These are phyloP conservation scores for Chlorella sp. DNA, from an alignment of 139 green algal genomes.

Conservation along the genomic window DNA sequence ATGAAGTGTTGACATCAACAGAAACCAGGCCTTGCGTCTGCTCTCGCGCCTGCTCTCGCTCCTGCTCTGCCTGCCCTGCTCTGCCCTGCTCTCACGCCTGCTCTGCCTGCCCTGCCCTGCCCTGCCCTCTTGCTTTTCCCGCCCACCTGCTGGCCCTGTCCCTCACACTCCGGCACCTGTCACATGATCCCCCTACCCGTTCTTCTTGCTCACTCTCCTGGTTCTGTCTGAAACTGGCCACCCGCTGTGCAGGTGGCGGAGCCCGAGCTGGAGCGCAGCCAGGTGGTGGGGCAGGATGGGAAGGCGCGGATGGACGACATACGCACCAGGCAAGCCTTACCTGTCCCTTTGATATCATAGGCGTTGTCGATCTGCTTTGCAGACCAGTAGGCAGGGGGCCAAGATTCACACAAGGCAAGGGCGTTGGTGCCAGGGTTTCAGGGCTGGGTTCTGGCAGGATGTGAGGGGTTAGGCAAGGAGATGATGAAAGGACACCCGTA, in stretches of 20 bases:
- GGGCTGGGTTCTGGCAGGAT: background rate
- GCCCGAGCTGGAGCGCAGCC: conserved; percentile 42
- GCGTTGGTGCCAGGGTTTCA: background rate
- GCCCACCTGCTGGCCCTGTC: no score
- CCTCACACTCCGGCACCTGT: no score
- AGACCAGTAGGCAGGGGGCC: no score
- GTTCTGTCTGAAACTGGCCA: background rate
- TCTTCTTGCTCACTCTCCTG: no score
- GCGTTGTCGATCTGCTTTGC: no score
- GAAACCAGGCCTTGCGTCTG: background rate
- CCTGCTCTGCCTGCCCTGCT: background rate
- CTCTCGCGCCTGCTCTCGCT: background rate
- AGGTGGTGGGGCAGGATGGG: conserved; percentile 51
- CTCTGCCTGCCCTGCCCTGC: no score
- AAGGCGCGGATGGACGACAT: conserved; percentile 1
- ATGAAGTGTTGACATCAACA: background rate
- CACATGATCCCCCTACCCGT: no score
- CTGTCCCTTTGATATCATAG: no score
- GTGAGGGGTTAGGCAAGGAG: background rate
- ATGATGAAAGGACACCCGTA: no score
- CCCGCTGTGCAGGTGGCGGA: conserved; percentile 10
- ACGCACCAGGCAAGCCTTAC: background rate
- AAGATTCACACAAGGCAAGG: background rate
- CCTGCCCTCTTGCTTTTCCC: no score
- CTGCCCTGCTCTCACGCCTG: no score